Percentiles rank a stretch among this genome's conserved stretches.
These are phyloP conservation scores for Evernia prunastri DNA, from an alignment of 495 filamentous ascomycete species.

Conservation along the genomic window DNA sequence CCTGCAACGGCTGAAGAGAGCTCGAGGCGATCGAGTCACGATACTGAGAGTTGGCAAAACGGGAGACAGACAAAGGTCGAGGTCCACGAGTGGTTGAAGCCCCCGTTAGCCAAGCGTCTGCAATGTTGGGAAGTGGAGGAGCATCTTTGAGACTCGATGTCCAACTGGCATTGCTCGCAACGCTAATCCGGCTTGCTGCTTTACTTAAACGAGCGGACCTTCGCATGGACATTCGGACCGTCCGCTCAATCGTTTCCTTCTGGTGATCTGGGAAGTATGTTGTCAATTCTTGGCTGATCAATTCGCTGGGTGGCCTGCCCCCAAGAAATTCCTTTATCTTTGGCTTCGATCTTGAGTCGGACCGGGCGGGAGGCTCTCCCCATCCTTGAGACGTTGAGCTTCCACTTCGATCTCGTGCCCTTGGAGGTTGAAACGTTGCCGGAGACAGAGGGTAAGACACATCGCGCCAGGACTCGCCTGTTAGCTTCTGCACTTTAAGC, in stretches of 20 bases:
- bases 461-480: conserved; percentile 77
- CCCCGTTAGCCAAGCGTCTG: conserved; percentile 78
- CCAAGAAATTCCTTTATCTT: conserved; percentile 77
- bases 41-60: conserved; percentile 57
- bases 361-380: conserved; percentile 52
- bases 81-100: conserved; percentile 36
- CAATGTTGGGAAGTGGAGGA: conserved; percentile 93
- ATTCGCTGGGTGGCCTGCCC: conserved; percentile 84
- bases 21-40: conserved; percentile 83
- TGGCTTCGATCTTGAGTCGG: conserved; percentile 41
- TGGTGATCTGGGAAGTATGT: conserved; percentile 97
- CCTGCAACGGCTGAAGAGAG: conserved; percentile 80
- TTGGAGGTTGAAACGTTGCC: conserved; percentile 46
- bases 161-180: conserved; percentile 88
- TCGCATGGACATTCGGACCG: conserved; percentile 82
- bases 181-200: conserved; percentile 84
- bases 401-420: conserved; percentile 54
- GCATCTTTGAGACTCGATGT: conserved; percentile 82
- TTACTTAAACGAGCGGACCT: conserved; percentile 84
- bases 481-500: conserved; percentile 71
- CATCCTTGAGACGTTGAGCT: conserved; percentile 36
- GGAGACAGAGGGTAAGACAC: conserved; percentile 79
- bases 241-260: conserved; percentile 86
- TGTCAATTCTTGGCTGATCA: conserved; percentile 91
- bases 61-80: conserved; percentile 58